A percentile compares a stretch with the other conserved stretches of the same genome.
Evolutionary conservation across 768 basidiomycete species (phyloP).

Genomic region (Hygrophorus pudorinus): DNA sequence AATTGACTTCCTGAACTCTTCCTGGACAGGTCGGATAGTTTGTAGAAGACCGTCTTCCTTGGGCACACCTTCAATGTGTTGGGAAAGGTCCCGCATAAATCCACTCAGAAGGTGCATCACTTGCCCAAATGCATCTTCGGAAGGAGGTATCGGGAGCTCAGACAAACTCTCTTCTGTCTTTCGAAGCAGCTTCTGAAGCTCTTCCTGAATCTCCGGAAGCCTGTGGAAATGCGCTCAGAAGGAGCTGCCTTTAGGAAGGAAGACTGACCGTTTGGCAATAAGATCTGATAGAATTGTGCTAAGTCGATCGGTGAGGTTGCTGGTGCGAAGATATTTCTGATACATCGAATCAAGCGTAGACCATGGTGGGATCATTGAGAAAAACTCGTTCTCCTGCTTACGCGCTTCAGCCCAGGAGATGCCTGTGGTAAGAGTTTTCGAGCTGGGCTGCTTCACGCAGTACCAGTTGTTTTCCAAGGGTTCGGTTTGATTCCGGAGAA

Average conservation of each 20-base stretch:
- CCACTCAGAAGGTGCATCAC: conserved; percentile 35
- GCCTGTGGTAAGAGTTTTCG: conserved; percentile 37
- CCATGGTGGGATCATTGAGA: conserved; percentile 44
- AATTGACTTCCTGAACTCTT: conserved; percentile 37
- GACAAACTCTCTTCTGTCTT: conserved; percentile 24
- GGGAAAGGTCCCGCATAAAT: conserved; percentile 36
- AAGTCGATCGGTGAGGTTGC: conserved; percentile 44
- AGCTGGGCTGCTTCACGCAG: conserved; percentile 46
- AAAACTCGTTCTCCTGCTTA: conserved; percentile 44
- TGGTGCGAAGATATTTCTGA: conserved; percentile 45
- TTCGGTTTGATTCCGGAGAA: conserved; percentile 45
- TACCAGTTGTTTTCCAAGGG: conserved; percentile 48
- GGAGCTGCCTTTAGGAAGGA: not conserved
- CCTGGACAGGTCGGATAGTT: conserved; percentile 37
- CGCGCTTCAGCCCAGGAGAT: conserved; percentile 57
- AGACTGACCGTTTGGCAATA: conserved; percentile 45
- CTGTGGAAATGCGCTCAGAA: conserved; percentile 22
- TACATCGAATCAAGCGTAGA: conserved; percentile 38
- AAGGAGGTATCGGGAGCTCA: conserved; percentile 39
- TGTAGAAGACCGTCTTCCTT: conserved; percentile 46
- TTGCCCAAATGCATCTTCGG: conserved; percentile 47
- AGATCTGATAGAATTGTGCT: conserved; percentile 53
- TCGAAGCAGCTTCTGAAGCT: conserved; percentile 37
- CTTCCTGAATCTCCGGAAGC: conserved; percentile 51
- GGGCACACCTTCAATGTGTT: conserved; percentile 43